Evolutionary conservation across 805 yeast species (phyloP).

Genomic region (Starmerella scarabaei): DNA sequence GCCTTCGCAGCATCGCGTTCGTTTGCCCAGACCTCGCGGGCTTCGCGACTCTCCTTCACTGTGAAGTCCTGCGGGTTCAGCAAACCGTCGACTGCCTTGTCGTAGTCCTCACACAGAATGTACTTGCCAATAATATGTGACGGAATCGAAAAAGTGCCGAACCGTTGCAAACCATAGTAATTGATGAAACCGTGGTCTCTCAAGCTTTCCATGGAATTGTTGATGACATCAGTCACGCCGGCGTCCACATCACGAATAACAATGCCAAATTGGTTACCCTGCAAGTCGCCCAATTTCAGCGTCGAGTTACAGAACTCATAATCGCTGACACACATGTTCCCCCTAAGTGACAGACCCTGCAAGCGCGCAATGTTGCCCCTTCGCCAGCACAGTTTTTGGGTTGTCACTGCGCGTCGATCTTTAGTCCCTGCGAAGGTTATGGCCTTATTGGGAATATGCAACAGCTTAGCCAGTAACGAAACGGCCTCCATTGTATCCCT

Average conservation of each 20-base stretch:
- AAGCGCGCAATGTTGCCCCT: slow-evolving; percentile 52
- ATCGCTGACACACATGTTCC: slow-evolving; percentile 66
- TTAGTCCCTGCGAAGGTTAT: slow-evolving; percentile 89
- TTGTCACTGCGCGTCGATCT: slow-evolving; percentile 91
- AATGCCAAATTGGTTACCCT: slow-evolving; percentile 80
- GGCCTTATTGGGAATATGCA: slow-evolving; percentile 57
- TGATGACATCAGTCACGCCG: slow-evolving; percentile 30
- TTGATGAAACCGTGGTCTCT: slow-evolving; percentile 69
- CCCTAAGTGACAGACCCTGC: slow-evolving; percentile 49
- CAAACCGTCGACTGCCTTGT: slow-evolving; percentile 62
- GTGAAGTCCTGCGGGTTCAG: slow-evolving; percentile 77
- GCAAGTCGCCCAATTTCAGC: slow-evolving; percentile 66
- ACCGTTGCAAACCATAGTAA: slow-evolving; percentile 96
- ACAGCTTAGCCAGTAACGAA: slow-evolving; percentile 51
- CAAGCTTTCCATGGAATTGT: slow-evolving; percentile 41
- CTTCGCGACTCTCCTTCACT: slow-evolving; percentile 68
- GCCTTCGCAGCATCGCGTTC: slow-evolving; percentile 56
- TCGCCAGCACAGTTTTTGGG: slow-evolving; percentile 61
- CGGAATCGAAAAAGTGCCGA: slow-evolving; percentile 88
- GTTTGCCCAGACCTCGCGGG: slow-evolving; percentile 69
- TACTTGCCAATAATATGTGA: slow-evolving; percentile 76
- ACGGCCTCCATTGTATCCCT: slow-evolving; percentile 97
- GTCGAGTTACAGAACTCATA: slow-evolving; percentile 52
- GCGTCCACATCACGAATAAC: slow-evolving; percentile 65
- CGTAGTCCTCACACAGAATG: slow-evolving; percentile 62